These are phyloP conservation scores for Prunus persica DNA, from an alignment of 306 rosid species.

Conservation along the genomic window Prunus_persica_NCBIv2 NC_034015.1:1680001-1680500, in stretches of 20 bases:
- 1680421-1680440: background rate
- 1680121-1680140: background rate
- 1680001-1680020: no score
- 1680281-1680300: background rate
- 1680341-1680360: background rate
- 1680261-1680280: background rate
- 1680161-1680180: background rate
- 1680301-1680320: background rate
- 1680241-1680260: background rate
- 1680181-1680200: background rate
- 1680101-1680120: background rate
- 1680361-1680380: background rate
- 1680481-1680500: constrained; percentile 38
- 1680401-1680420: background rate
- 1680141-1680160: no score
- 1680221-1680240: background rate
- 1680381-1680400: background rate
- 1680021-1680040: no score
- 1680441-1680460: constrained; percentile 11
- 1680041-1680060: no score
- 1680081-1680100: background rate
- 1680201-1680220: background rate
- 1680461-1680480: constrained; percentile 17
- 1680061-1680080: no score
- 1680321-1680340: background rate